A percentile compares a stretch with the other conserved stretches of the same genome.
Conservation (phyloP, 75 land plant genomes). For the Pseudotsuga menziesii region DNA sequence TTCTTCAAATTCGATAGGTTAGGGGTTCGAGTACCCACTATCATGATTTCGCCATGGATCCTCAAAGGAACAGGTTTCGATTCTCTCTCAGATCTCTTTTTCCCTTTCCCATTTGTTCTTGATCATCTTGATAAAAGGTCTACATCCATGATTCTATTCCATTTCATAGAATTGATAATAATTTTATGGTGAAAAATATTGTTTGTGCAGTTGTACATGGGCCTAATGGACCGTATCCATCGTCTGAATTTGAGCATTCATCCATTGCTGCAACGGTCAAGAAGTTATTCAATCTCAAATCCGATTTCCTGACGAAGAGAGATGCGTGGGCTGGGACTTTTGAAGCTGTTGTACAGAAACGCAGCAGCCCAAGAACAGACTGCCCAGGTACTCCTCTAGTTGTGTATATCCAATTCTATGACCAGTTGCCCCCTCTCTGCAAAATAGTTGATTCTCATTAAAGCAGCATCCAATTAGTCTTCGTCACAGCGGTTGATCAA, state of each 20-base stretch:
- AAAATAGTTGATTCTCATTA: too few relatives aligned
- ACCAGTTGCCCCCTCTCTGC: too few relatives aligned
- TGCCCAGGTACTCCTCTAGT: constrained; percentile 56
- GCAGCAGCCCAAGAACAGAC: constrained; percentile 35
- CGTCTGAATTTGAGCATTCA: constrained; percentile 91
- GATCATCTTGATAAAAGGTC: too few relatives aligned
- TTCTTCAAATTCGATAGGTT: constrained; percentile 68
- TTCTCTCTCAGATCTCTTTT: too few relatives aligned
- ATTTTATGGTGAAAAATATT: background rate
- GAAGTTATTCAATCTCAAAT: constrained; percentile 71
- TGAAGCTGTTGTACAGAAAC: constrained; percentile 16
- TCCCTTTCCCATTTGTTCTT: background rate
- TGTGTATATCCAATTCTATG: background rate
- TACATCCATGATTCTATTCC: background rate
- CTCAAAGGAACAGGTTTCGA: constrained; percentile 67
- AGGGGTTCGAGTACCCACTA: constrained; percentile 86
- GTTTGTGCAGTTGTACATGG: constrained; percentile 64
- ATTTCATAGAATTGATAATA: background rate
- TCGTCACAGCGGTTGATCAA: background rate
- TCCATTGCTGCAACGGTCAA: constrained; percentile 89
- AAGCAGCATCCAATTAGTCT: background rate
- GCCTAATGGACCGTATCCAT: constrained; percentile 53
- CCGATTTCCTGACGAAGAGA: constrained; percentile 62
- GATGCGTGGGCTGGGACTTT: constrained; percentile 95
- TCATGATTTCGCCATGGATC: constrained; percentile 84